Percentiles rank a stretch among this genome's conserved stretches.
Conservation (phyloP, 169 alveolate species). For the Plasmodium knowlesi region DNA sequence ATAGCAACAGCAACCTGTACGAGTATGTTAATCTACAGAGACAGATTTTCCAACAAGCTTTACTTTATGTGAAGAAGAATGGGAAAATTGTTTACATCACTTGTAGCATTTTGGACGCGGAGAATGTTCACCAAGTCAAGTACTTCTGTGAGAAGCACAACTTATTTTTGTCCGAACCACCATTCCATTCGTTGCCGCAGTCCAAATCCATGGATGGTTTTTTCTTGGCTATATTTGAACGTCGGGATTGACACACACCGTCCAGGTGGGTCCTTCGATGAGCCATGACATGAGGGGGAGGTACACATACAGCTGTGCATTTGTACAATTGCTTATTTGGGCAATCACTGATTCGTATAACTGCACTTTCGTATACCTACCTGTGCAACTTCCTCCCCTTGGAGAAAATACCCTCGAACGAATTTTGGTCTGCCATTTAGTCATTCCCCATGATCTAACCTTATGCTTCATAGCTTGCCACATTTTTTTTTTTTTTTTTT, state of each 20-base stretch:
- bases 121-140: slow-evolving; percentile 84
- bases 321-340: not conserved
- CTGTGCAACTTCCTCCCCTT: not conserved
- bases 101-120: slow-evolving; percentile 91
- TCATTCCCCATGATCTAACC: not conserved
- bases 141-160: slow-evolving; percentile 85
- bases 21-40: slow-evolving; percentile 79
- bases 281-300: not conserved
- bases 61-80: slow-evolving; percentile 82
- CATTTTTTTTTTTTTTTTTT: not conserved
- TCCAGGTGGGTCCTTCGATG: not conserved
- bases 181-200: slow-evolving; percentile 90
- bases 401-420: not conserved
- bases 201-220: slow-evolving; percentile 95
- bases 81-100: slow-evolving; percentile 94
- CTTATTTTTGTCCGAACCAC: slow-evolving; percentile 84
- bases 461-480: not conserved
- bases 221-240: slow-evolving; percentile 90
- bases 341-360: too few species aligned
- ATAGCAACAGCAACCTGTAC: slow-evolving; percentile 80
- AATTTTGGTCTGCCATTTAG: not conserved
- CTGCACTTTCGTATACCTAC: too few species aligned
- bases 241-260: slow-evolving; percentile 47
- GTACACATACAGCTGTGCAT: not conserved
- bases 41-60: slow-evolving; percentile 84